Evolutionary conservation across 768 basidiomycete genomes (phyloP).

Genomic region (Tylopilus rubrobrunneus): DNA sequence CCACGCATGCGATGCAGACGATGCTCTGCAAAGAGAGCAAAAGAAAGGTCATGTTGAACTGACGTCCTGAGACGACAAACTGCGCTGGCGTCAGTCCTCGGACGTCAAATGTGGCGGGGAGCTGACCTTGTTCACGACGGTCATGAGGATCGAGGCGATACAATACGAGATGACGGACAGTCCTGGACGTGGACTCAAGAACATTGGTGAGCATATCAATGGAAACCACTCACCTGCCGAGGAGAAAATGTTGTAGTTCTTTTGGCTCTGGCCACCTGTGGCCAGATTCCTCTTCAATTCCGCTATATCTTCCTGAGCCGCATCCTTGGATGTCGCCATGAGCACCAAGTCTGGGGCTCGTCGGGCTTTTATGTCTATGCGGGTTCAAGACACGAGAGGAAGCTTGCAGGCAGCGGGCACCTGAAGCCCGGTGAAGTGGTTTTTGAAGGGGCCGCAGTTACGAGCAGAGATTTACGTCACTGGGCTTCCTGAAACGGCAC

Average conservation of each 20-base stretch:
- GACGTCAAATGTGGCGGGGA: background rate
- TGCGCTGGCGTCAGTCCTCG: conserved; percentile 29
- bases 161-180: conserved; percentile 88
- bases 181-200: conserved; percentile 40
- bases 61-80: conserved; percentile 91
- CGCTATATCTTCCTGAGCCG: conserved; percentile 39
- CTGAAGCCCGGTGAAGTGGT: background rate
- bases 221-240: conserved; percentile 23
- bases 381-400: background rate
- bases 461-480: background rate
- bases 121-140: conserved; percentile 89
- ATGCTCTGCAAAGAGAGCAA: conserved; percentile 86
- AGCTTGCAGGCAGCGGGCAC: background rate
- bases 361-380: background rate
- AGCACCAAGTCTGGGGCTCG: background rate
- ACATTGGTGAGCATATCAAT: background rate
- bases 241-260: conserved; percentile 12
- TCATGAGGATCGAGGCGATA: conserved; percentile 92
- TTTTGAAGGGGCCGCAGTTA: background rate
- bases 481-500: background rate
- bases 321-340: conserved; percentile 17
- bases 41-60: conserved; percentile 97
- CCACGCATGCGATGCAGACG: conserved; percentile 82
- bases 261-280: conserved; percentile 32
- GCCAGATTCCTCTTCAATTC: conserved; percentile 53